A percentile compares a stretch with the other conserved stretches of the same genome.
phyloP scores from a whole-genome alignment of 352 stramenopile species.

The Pythium insidiosum region DNA sequence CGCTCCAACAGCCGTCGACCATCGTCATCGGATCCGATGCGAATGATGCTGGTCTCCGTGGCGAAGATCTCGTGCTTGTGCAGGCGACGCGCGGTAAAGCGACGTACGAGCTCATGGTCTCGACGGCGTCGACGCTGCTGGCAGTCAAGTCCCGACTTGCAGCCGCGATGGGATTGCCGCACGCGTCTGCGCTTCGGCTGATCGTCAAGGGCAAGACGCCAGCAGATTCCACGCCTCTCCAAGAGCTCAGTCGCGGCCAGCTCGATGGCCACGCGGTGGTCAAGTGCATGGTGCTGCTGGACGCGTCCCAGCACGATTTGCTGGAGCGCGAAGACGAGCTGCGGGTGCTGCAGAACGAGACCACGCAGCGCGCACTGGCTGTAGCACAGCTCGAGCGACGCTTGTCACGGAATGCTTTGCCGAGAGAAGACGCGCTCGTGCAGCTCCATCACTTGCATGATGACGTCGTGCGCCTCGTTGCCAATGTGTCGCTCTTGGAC shows the following conservation, averaged over 20 bases:
- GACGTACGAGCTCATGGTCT: constrained; percentile 46
- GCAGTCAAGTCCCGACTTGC: constrained; percentile 41
- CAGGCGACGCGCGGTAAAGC: constrained; percentile 46
- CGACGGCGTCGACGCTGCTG: constrained; percentile 16
- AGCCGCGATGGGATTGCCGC: constrained; percentile 28
- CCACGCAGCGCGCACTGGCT: constrained; percentile 28
- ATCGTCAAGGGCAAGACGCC: constrained; percentile 64
- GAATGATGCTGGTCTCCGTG: constrained; percentile 32
- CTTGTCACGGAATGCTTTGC: constrained; percentile 41
- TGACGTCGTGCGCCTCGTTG: constrained; percentile 19
- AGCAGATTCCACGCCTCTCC: constrained; percentile 20
- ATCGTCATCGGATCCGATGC: neutral
- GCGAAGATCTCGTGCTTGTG: constrained; percentile 37
- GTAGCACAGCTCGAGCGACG: constrained; percentile 26
- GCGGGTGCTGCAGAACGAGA: constrained; percentile 47
- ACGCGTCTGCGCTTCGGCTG: constrained; percentile 28
- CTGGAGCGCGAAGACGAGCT: constrained; percentile 62
- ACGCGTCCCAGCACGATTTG: constrained; percentile 47
- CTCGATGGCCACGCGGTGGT: constrained; percentile 16
- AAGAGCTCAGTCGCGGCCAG: neutral
- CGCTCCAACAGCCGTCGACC: too few species aligned
- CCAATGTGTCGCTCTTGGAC: constrained; percentile 43
- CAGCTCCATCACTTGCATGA: constrained; percentile 35
- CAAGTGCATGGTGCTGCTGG: constrained; percentile 68
- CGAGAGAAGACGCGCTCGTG: constrained; percentile 39